Evolutionary conservation across 73 alveolate species (phyloP), one percentile per base, ranked within the genome.

Genomic region (Symbiodinium pilosum): DNA sequence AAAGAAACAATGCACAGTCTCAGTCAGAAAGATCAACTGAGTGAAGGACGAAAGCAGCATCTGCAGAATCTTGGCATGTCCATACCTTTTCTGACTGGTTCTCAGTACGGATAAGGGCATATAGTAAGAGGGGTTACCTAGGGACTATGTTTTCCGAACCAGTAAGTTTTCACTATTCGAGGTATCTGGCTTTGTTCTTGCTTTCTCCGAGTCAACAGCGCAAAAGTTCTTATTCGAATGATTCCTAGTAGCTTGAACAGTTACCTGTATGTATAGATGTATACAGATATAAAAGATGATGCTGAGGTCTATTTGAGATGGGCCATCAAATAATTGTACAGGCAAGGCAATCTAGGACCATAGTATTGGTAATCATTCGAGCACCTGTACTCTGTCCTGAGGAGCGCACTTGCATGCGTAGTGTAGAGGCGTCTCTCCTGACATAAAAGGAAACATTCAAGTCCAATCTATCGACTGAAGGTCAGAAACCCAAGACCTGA

Each of bases 371-470:
- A 21, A 5, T 54, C 18, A 21, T 30, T 12, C 71, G 26, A 21
- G 18, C n/a, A 30, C 26, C 71, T 12, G 71, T 21, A 21, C 16
- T 30, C 71, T 24, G 68, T 54, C 28, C 8, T n/a, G 85, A 7
- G 41, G 12, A 30, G 88, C 97, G 24, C 32, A 68, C 97, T 91
- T 91, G 88, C 97, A 91, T 1, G 97, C 97, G 34, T 91, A 91
- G 40, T 91, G 97, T 30, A 91, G 9, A 42, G 97, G 97, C 88
- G 77, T 71, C 43, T 91, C 97, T 18, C 97, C 97, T 91, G 88
- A 41, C 43, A 21, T 6, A 54, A 30, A 1, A 21, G 26, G 71
- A 21, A 12, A 0, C 4, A 54, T 21, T 21, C 18, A 4, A 6
- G 64, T 7, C 64, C 64, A 16, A 47, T 47, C 7, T 16, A 47